Evolutionary conservation across 139 green algal genomes (phyloP).

Genomic region (Deuterostichococcus epilithicus): DNA sequence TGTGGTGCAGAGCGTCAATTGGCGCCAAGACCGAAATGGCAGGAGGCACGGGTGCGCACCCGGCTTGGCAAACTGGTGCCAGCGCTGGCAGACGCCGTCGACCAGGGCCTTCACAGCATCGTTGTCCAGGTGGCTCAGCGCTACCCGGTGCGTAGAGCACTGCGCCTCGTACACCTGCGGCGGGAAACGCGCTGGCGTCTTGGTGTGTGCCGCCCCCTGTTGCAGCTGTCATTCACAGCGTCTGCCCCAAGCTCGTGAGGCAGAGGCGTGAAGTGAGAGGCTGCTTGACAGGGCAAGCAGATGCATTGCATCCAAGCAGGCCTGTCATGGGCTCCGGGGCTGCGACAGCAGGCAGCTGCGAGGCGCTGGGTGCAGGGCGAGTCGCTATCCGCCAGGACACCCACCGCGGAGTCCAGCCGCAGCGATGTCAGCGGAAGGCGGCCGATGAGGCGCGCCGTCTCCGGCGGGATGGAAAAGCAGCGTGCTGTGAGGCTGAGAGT

Average conservation of each 20-base stretch:
- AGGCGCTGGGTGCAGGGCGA: not conserved
- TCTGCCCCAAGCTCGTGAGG: no score
- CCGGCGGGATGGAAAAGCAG: constrained; percentile 45
- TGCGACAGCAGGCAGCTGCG: no score
- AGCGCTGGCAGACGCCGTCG: constrained; percentile 55
- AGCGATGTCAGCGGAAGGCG: constrained; percentile 40
- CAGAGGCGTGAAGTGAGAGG: no score
- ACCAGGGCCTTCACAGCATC: constrained; percentile 64
- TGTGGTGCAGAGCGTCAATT: no score
- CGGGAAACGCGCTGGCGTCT: no score
- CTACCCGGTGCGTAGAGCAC: constrained; percentile 44
- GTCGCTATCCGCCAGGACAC: not conserved
- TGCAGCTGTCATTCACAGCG: no score
- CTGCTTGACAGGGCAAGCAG: no score
- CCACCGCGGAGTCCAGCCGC: constrained; percentile 39
- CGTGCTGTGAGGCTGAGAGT: constrained; percentile 49
- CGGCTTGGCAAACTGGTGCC: not conserved
- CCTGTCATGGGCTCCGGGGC: no score
- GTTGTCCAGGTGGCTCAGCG: constrained; percentile 65
- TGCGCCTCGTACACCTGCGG: constrained; percentile 56
- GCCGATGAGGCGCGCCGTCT: constrained; percentile 37
- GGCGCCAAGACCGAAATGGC: no score
- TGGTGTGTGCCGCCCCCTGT: no score
- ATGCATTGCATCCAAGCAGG: no score
- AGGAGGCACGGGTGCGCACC: not conserved